A percentile compares a stretch with the other conserved stretches of the same genome.
phyloP scores from a whole-genome alignment of 768 basidiomycete genomes.

The Leccinum sublutescens region DNA sequence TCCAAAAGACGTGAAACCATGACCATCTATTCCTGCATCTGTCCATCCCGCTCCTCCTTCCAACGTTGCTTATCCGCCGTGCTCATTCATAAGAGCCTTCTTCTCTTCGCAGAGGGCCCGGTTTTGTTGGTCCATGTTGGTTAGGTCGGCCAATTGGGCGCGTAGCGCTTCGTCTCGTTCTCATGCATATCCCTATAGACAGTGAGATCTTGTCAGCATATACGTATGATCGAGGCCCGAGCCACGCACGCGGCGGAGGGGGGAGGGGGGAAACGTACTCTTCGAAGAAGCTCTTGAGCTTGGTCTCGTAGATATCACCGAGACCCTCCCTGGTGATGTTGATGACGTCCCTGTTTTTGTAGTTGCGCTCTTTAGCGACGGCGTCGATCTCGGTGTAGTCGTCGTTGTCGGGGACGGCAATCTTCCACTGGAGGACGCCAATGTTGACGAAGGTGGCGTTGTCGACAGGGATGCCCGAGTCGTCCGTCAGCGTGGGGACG shows the following conservation, averaged over 20 bases:
- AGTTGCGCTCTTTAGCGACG: constrained; percentile 65
- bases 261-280: constrained; percentile 50
- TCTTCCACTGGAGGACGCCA: constrained; percentile 67
- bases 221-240: too few species aligned
- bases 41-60: constrained; percentile 55
- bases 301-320: constrained; percentile 79
- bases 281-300: constrained; percentile 79
- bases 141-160: constrained; percentile 65
- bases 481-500: constrained; percentile 34
- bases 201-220: too few species aligned
- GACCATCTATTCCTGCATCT: constrained; percentile 55
- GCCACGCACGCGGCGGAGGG: background rate
- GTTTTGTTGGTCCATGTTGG: constrained; percentile 70
- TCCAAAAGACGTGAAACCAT: constrained; percentile 59
- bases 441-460: constrained; percentile 48
- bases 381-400: constrained; percentile 53
- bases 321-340: constrained; percentile 75
- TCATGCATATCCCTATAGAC: too few species aligned
- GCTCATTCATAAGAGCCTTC: constrained; percentile 56
- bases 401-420: background rate
- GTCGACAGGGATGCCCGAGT: constrained; percentile 59
- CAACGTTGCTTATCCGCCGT: constrained; percentile 58
- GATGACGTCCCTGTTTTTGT: constrained; percentile 83
- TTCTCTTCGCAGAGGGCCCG: constrained; percentile 58
- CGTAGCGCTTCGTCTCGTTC: constrained; percentile 55